These are phyloP conservation scores for Teratosphaeria gauchensis DNA, from an alignment of 2,329 filamentous ascomycete species.

Conservation along the genomic window DNA sequence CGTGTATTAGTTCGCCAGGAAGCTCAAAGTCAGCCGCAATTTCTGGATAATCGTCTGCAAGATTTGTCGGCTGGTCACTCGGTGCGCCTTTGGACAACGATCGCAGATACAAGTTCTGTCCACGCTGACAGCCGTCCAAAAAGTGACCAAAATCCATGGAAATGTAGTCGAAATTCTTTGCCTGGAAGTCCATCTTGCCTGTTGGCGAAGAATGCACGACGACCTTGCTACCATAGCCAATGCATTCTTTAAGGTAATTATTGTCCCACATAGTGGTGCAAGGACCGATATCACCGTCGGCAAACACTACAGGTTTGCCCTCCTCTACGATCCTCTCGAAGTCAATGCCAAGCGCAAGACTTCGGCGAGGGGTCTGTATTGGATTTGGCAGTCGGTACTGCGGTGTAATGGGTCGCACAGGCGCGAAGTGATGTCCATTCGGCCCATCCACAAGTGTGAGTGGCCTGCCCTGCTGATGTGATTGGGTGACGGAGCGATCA, in stretches of 20 bases:
- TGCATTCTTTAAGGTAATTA: constrained; percentile 53
- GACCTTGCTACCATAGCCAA: constrained; percentile 56
- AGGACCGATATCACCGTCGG: constrained; percentile 54
- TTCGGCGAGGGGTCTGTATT: constrained; percentile 41
- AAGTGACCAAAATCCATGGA: constrained; percentile 60
- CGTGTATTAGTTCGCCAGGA: constrained; percentile 50
- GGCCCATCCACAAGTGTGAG: background rate
- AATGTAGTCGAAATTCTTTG: constrained; percentile 72
- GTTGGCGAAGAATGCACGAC: constrained; percentile 61
- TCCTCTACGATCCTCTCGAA: constrained; percentile 52
- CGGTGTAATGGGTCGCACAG: background rate
- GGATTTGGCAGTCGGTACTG: constrained; percentile 11
- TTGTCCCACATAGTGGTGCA: constrained; percentile 61
- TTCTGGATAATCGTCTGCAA: constrained; percentile 61
- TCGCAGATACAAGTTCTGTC: constrained; percentile 65
- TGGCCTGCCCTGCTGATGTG: background rate
- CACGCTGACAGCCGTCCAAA: constrained; percentile 48
- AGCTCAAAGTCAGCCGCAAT: constrained; percentile 62
- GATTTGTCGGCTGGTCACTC: constrained; percentile 57
- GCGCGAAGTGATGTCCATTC: constrained; percentile 2
- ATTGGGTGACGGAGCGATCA: background rate
- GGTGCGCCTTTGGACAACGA: constrained; percentile 63
- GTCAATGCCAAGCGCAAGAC: constrained; percentile 42
- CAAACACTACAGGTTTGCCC: constrained; percentile 56
- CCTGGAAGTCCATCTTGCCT: constrained; percentile 66